phyloP scores from a whole-genome alignment of 2,329 filamentous ascomycete species.

The Dothidotthia symphoricarpi region DNA sequence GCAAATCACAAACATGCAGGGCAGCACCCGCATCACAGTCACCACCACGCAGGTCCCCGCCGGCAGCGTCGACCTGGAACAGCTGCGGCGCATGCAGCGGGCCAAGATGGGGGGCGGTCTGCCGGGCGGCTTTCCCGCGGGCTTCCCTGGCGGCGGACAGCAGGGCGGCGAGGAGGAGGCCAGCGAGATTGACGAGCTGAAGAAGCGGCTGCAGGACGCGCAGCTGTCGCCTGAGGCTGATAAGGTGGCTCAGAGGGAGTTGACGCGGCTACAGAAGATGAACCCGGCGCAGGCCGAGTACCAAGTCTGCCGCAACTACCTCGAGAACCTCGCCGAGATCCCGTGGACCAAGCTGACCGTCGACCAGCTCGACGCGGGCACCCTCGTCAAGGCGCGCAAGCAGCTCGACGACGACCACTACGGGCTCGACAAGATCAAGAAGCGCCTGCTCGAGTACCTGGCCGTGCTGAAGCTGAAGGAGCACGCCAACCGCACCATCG shows the following conservation, averaged over 20 bases:
- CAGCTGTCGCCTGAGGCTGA: slow-evolving; percentile 78
- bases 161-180: slow-evolving; percentile 68
- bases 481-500: slow-evolving; percentile 77
- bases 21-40: slow-evolving; percentile 80
- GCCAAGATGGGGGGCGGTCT: slow-evolving; percentile 33
- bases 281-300: slow-evolving; percentile 95
- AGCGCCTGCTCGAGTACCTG: slow-evolving; percentile 88
- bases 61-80: slow-evolving; percentile 45
- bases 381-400: slow-evolving; percentile 73
- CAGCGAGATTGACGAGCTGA: slow-evolving; percentile 87
- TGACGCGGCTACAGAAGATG: slow-evolving; percentile 90
- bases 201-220: slow-evolving; percentile 80
- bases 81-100: slow-evolving; percentile 44
- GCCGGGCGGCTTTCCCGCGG: slow-evolving; percentile 43
- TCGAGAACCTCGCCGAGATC: slow-evolving; percentile 91
- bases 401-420: slow-evolving; percentile 97
- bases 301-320: slow-evolving; percentile 86
- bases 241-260: slow-evolving; percentile 86
- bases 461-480: slow-evolving; percentile 96
- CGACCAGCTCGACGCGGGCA: slow-evolving; percentile 79
- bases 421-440: slow-evolving; percentile 95
- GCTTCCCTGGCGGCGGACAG: slow-evolving; percentile 44
- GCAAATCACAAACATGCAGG: slow-evolving; percentile 80
- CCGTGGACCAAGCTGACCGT: slow-evolving; percentile 85
- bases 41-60: slow-evolving; percentile 61